Evolutionary conservation across 2,329 filamentous ascomycete species (phyloP).

Genomic region (Monosporascus ibericus): DNA sequence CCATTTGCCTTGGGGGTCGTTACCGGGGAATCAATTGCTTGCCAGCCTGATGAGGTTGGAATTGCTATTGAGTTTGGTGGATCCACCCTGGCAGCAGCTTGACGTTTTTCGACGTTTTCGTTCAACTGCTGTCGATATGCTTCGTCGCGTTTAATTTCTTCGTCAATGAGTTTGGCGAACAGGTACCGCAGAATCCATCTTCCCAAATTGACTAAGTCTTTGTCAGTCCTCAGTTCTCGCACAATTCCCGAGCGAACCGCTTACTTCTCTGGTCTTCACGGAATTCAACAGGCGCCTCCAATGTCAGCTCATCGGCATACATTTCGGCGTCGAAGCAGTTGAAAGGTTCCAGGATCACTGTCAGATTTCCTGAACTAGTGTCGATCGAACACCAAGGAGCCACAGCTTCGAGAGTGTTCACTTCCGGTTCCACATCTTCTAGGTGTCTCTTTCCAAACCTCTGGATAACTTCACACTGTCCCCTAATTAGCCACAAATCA

Average conservation of each 20-base stretch:
- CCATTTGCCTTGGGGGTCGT: conserved; percentile 62
- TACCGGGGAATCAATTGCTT: conserved; percentile 37
- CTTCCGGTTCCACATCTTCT: conserved; percentile 80
- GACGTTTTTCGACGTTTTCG: conserved; percentile 52
- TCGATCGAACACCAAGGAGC: conserved; percentile 96
- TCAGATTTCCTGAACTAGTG: conserved; percentile 84
- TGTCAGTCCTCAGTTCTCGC: conserved; percentile 9
- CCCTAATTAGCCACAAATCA: conserved; percentile 10
- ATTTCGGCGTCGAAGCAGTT: conserved; percentile 97
- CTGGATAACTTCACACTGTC: conserved; percentile 74
- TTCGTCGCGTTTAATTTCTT: conserved; percentile 81
- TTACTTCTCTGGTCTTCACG: conserved; percentile 88
- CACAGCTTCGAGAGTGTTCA: conserved; percentile 84
- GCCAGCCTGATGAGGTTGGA: conserved; percentile 33
- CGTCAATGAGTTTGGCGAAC: conserved; percentile 82
- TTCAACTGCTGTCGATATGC: conserved; percentile 64
- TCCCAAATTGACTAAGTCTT: conserved; percentile 74
- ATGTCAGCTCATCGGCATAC: conserved; percentile 81
- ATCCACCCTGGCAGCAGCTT: conserved; percentile 47
- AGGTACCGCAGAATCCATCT: conserved; percentile 95
- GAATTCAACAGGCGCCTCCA: conserved; percentile 72
- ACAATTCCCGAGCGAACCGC: conserved; percentile 21
- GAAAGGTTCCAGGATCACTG: conserved; percentile 86
- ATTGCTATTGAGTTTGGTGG: conserved; percentile 54
- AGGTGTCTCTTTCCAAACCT: conserved; percentile 93